Conservation (phyloP, 169 alveolate genomes). For the Plasmodium knowlesi region DNA sequence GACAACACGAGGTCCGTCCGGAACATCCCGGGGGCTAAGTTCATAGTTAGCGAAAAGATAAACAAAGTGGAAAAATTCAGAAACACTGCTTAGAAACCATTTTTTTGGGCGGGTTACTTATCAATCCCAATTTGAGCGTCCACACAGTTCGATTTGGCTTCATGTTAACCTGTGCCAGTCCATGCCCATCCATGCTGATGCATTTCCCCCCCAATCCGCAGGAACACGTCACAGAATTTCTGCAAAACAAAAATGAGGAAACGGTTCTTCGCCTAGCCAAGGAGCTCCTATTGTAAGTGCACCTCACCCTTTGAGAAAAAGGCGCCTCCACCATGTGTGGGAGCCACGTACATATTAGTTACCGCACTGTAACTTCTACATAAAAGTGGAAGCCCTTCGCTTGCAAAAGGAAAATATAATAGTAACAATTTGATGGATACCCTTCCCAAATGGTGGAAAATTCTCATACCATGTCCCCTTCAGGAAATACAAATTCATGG, state of each 20-base stretch:
- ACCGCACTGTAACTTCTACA: not conserved
- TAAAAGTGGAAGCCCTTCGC: not conserved
- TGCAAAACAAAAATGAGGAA: slow-evolving; percentile 75
- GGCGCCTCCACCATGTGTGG: not conserved
- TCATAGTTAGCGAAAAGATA: slow-evolving; percentile 54
- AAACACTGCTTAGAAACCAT: not conserved
- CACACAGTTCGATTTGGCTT: not conserved
- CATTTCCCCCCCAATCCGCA: slow-evolving; percentile 16
- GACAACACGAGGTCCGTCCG: slow-evolving; percentile 71
- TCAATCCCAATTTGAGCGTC: not conserved
- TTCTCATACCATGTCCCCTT: not conserved
- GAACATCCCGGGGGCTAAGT: slow-evolving; percentile 75
- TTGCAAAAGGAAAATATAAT: not conserved
- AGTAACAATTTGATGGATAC: not conserved
- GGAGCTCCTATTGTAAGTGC: slow-evolving; percentile 68
- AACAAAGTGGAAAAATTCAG: slow-evolving; percentile 17
- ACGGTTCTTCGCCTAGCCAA: slow-evolving; percentile 59
- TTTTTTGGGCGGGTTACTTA: not conserved
- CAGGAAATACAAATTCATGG: slow-evolving; percentile 86
- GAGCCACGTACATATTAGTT: not conserved
- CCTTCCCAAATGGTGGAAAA: not conserved
- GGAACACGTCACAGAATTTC: slow-evolving; percentile 71
- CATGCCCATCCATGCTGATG: not conserved
- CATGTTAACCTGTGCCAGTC: not conserved
- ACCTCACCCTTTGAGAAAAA: not conserved